Base-by-base conservation (phyloP, 73 alveolate genomes). In the Paramecium caudatum region DNA sequence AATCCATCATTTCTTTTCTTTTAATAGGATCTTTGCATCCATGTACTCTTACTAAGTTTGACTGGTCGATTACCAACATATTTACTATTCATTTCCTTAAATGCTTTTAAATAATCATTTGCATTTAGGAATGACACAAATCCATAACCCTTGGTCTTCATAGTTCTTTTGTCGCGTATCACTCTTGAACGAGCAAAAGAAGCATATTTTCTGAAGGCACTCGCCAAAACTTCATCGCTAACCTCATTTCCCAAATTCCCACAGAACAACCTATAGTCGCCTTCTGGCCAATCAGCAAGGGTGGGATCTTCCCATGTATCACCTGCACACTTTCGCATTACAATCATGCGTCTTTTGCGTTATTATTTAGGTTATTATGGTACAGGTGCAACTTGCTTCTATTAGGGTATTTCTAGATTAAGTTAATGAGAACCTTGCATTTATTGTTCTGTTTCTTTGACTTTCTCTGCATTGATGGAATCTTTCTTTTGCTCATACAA, bases 211-310 rank as follows among this genome's bases (percentile, higher is more conserved):
- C 95, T 95, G 82, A 97, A 97, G 0, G 99, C 97, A 82, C 93
- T 96, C 9, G 98, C 96, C 47, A 95, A 86, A 62, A 97, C 94
- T 68, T 98, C 99, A 62, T 97, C 99, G 83, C 97, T 94, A 87
- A 98, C 99, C 94, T 98, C 99, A 85, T 98, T 98, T 19, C 99
- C 99, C 82, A 98, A 87, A 93, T 98, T 98, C 13, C 99, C 99
- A 61, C 98, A 94, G 92, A 97, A 98, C 39, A 98, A 93, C 86
- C 99, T 84, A 92, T 96, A 97, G 94, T 98, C 99, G 83, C 95
- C 97, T 82, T 96, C 98, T 5, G 97, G 98, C 99, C 99, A 98
- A 69, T 96, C 99, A 46, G 94, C 98, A 82, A 98, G 91, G 17
- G 99, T 94, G 32, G 96, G 93, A 82, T 98, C 99, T 43, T 95